Percentiles rank a stretch among this genome's conserved stretches.
These are phyloP conservation scores for Saturnispora mendoncae DNA, from an alignment of 805 yeast species.

Conservation along the genomic window DNA sequence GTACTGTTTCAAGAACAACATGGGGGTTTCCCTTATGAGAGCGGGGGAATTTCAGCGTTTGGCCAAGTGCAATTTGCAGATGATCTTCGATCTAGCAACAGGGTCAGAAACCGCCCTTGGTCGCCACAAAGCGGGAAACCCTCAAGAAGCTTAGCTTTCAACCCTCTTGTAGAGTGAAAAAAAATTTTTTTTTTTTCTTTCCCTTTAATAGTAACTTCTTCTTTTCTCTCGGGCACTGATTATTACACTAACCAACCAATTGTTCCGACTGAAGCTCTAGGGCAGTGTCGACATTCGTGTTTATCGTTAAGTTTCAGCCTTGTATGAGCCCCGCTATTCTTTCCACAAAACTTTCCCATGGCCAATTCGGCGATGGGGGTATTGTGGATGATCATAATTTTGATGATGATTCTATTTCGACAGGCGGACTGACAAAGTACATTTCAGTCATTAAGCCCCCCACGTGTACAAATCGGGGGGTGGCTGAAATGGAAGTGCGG, in stretches of 20 bases:
- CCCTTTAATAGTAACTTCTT: background rate
- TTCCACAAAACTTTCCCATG: background rate
- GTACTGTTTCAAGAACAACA: constrained; percentile 80
- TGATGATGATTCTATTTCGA: constrained; percentile 31
- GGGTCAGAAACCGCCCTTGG: constrained; percentile 14
- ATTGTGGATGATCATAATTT: constrained; percentile 3
- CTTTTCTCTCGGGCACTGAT: constrained; percentile 31
- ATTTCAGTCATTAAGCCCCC: constrained; percentile 36
- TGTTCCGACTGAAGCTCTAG: constrained; percentile 49
- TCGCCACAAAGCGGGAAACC: background rate
- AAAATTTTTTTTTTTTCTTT: background rate
- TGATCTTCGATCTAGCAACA: constrained; percentile 48
- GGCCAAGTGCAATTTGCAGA: constrained; percentile 72
- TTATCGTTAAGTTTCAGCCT: constrained; percentile 56
- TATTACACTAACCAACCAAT: constrained; percentile 40
- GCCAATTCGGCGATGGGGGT: background rate
- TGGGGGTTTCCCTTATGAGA: constrained; percentile 71
- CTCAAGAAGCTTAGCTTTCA: background rate
- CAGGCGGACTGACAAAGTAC: constrained; percentile 41
- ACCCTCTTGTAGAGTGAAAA: background rate
- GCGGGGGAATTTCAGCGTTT: constrained; percentile 50
- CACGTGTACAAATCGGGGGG: constrained; percentile 45
- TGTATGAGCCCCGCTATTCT: constrained; percentile 42
- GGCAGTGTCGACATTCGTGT: constrained; percentile 40
- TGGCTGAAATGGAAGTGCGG: constrained; percentile 42